phyloP scores from a whole-genome alignment of 1,139 yeast species.

The Magnusiomyces fungicola region DNA sequence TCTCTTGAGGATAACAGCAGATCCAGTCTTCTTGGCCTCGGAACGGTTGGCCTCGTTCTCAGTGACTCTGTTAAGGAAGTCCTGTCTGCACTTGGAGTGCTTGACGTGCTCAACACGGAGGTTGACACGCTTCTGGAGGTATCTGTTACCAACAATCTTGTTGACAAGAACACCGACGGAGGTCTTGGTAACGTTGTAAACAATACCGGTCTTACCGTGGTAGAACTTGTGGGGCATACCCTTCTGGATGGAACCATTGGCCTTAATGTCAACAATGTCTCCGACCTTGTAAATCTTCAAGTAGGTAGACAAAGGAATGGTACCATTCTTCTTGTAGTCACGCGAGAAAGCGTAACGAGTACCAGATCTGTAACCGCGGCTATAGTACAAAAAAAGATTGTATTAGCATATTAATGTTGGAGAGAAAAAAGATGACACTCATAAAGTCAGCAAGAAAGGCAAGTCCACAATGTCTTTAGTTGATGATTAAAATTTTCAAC shows the following conservation, averaged over 20 bases:
- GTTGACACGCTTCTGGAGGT: conserved; percentile 97
- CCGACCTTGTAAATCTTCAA: conserved; percentile 97
- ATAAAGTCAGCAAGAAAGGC: no score
- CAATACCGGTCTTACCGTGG: conserved; percentile 99
- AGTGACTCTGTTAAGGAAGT: conserved; percentile 97
- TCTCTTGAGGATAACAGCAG: conserved; percentile 89
- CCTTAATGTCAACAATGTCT: conserved; percentile 98
- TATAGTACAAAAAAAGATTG: conserved; percentile 24
- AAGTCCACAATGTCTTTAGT: no score
- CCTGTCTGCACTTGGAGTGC: conserved; percentile 99
- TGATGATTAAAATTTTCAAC: no score
- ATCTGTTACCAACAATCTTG: conserved; percentile 99
- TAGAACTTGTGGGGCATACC: conserved; percentile 99
- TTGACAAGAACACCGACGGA: conserved; percentile 96
- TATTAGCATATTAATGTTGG: not conserved
- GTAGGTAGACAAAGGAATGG: conserved; percentile 91
- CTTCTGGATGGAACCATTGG: conserved; percentile 97
- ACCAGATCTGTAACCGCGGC: conserved; percentile 99
- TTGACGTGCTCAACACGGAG: conserved; percentile 97
- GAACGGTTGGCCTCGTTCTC: conserved; percentile 86
- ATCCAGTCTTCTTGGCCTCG: conserved; percentile 95
- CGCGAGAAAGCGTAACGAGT: conserved; percentile 99
- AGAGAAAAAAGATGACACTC: no score
- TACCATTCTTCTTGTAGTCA: conserved; percentile 98
- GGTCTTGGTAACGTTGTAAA: conserved; percentile 97